A percentile compares a stretch with the other conserved stretches of the same genome.
These are phyloP conservation scores for Nothomitra cinnamomea DNA, from an alignment of 2,329 filamentous ascomycete species.

Conservation along the genomic window DNA sequence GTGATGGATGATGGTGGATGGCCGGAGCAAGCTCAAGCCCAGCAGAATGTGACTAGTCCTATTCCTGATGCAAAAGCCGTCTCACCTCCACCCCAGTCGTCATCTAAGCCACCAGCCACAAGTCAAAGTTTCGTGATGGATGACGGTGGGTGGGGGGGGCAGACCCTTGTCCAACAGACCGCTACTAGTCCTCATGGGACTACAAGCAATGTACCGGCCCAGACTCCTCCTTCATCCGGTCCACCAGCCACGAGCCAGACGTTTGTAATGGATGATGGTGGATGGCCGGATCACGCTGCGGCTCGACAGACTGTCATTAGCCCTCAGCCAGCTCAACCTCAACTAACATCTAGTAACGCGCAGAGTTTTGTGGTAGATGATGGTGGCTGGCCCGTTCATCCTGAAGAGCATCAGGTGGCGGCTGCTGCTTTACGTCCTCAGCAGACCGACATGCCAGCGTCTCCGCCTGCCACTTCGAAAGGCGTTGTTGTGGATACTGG, in stretches of 20 bases:
- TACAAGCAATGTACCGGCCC: background rate
- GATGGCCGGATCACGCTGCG: background rate
- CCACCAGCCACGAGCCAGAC: background rate
- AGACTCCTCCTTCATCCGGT: background rate
- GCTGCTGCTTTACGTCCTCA: no score
- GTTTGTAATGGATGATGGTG: background rate
- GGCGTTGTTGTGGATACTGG: no score
- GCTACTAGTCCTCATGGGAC: background rate
- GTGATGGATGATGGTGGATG: background rate
- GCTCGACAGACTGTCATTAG: background rate
- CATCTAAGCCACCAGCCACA: background rate
- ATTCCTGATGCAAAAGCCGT: no score
- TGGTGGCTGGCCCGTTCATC: background rate
- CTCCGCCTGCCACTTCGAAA: no score
- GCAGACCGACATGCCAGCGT: no score
- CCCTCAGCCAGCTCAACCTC: background rate
- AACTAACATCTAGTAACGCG: background rate
- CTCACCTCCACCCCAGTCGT: background rate
- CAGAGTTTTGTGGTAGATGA: background rate
- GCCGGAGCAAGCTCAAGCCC: background rate
- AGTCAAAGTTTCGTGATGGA: background rate
- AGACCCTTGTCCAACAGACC: background rate
- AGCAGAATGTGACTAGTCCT: background rate
- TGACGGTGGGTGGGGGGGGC: background rate
- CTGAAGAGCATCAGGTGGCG: background rate